Evolutionary conservation across 257 asterid species (phyloP), one percentile per base, ranked within the genome.

Genomic region (Solanum dulcamara): DNA sequence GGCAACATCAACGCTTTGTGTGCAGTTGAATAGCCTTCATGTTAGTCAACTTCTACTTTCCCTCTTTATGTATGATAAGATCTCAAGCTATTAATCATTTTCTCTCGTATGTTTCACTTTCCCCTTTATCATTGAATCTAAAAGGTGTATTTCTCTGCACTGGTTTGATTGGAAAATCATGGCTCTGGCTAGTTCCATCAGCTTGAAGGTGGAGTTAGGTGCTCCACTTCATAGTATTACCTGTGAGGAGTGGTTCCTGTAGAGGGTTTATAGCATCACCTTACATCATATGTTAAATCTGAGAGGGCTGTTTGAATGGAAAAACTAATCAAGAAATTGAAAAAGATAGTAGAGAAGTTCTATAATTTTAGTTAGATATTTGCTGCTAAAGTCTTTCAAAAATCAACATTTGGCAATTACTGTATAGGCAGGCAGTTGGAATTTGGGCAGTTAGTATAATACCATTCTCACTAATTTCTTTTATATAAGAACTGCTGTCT

Each of bases 11-110:
- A 92, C 91, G 5, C 97, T 96, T 40, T 96, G 99, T 86, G 95
- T 96, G 84, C 98, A 92, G 72, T 85, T 96, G 87, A 96, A 96
- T 85, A 94, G 98, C 80, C 98, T 96, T 85, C 88, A 92, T 92
- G 99, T 96, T 91, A 96, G 99, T 95, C 90, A 85, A 85, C 48
- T 83, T 82, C 77, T 67, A 71, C 37, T 77, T 84, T 37, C 50
- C 84, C 74, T 11, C 60, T 51, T 72, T 60, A 62, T 59, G 57
- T 74, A 40, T 7, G 81, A 74, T 74, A 74, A 42, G 22, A 74
- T 74, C 37, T 40, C n/a, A 42, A 74, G 35, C n/a, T 40, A 57
- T 74, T 74, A n/a, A 74, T 74, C 81, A 74, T 74, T 40, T 74
- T 13, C 81, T 74, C 35, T 7, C 13, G 15, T 68, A 68, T 74